phyloP scores from a whole-genome alignment of 305 asterid genomes.

The Stenogyne calaminthoides region DNA sequence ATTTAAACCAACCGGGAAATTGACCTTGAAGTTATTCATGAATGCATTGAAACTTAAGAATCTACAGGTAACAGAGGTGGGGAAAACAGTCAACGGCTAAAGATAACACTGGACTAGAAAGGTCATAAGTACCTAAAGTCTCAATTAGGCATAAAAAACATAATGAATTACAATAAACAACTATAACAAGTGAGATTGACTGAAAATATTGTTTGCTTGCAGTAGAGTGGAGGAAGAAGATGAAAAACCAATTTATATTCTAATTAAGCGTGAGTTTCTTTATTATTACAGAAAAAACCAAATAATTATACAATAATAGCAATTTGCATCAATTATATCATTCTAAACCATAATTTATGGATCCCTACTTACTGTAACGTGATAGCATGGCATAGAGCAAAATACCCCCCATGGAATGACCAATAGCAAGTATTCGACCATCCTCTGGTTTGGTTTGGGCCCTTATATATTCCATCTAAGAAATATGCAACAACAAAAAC shows the following conservation, averaged over 20 bases:
- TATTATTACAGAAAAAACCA: background rate
- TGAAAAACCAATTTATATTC: constrained; percentile 5
- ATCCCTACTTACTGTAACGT: constrained; percentile 62
- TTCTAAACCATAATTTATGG: background rate
- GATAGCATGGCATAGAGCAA: constrained; percentile 84
- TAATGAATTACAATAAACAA: background rate
- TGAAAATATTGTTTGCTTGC: background rate
- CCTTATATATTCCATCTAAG: constrained; percentile 77
- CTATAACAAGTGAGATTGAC: constrained; percentile 19
- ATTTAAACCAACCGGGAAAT: constrained; percentile 9
- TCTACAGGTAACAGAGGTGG: background rate
- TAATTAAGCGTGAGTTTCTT: background rate
- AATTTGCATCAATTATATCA: constrained; percentile 9
- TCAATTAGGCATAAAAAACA: constrained; percentile 5
- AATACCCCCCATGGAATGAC: constrained; percentile 98
- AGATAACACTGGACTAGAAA: constrained; percentile 5
- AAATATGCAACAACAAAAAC: constrained; percentile 30
- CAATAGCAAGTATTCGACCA: constrained; percentile 82
- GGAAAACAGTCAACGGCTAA: constrained; percentile 14
- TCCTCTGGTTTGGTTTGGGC: constrained; percentile 72
- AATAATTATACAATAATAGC: background rate
- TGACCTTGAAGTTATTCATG: constrained; percentile 10
- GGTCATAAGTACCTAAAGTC: background rate
- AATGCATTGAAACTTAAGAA: constrained; percentile 18
- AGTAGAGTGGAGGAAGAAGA: constrained; percentile 8